A percentile compares a stretch with the other conserved stretches of the same genome.
phyloP scores from a whole-genome alignment of 495 filamentous ascomycete genomes.

The Terfezia boudieri region DNA sequence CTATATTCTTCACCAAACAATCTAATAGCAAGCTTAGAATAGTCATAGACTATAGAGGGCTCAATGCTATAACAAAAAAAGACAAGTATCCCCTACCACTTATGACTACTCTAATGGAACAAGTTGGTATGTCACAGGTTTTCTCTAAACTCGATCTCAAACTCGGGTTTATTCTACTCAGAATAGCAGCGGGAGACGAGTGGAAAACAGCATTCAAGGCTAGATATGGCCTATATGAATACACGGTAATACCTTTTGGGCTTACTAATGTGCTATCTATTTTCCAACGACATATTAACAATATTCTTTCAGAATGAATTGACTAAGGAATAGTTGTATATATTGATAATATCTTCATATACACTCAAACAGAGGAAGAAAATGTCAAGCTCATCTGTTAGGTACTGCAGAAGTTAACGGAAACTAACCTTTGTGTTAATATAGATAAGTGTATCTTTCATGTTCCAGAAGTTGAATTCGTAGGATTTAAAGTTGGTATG shows the following conservation, averaged over 20 bases:
- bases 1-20: not conserved
- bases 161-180: not conserved
- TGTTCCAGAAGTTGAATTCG: not conserved
- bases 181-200: not conserved
- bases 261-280: conserved; percentile 12
- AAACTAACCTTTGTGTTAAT: conserved; percentile 11
- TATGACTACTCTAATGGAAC: not conserved
- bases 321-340: conserved; percentile 17
- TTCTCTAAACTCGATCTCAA: not conserved
- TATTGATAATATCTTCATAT: conserved; percentile 23
- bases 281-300: conserved; percentile 21
- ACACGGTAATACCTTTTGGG: conserved; percentile 1
- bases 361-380: conserved; percentile 8
- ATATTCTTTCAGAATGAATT: conserved; percentile 11
- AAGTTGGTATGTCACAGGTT: not conserved
- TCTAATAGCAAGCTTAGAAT: not conserved
- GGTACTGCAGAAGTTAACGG: conserved; percentile 10
- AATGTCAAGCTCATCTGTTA: conserved; percentile 10
- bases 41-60: not conserved
- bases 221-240: conserved; percentile 17
- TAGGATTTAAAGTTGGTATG: not conserved
- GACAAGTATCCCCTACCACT: not conserved
- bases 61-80: not conserved
- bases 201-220: conserved; percentile 19
- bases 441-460: conserved; percentile 19